Evolutionary conservation across 169 alveolate genomes (phyloP).

Genomic region (Eimeria tenella): DNA sequence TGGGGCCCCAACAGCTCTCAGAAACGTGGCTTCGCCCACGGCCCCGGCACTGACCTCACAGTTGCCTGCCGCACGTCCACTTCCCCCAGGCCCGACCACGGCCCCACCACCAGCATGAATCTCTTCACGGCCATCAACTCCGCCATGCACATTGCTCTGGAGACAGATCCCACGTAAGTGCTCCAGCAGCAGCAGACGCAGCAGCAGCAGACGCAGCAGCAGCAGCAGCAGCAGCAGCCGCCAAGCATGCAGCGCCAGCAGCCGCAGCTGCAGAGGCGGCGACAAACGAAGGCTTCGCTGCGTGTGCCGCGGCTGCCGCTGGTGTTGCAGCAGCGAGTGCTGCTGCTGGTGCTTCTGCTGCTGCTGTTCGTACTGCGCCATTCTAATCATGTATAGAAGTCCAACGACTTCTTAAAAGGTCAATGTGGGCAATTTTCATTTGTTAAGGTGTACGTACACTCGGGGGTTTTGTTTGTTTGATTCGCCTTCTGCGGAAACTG

Average conservation of each 20-base stretch:
- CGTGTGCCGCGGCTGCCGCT: background rate
- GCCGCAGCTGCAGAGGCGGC: background rate
- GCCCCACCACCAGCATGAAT: constrained; percentile 89
- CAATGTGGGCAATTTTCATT: no score
- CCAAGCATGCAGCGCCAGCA: background rate
- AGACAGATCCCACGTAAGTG: constrained; percentile 92
- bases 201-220: constrained; percentile 27
- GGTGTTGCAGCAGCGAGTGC: background rate
- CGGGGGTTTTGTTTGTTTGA: no score
- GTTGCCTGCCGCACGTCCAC: constrained; percentile 75
- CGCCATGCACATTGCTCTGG: constrained; percentile 95
- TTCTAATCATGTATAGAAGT: no score
- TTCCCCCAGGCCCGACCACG: constrained; percentile 45
- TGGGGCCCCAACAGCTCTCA: no score
- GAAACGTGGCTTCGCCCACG: constrained; percentile 44
- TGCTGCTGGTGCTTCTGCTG: no score
- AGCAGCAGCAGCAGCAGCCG: background rate
- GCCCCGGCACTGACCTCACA: constrained; percentile 69
- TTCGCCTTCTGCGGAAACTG: no score
- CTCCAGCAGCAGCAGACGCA: background rate
- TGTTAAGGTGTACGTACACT: no score
- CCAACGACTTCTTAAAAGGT: no score
- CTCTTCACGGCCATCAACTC: constrained; percentile 95
- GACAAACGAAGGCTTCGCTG: no score
- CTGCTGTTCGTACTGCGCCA: no score